These are phyloP conservation scores for Harrya chromipes DNA, from an alignment of 768 basidiomycete genomes.

Conservation along the genomic window DNA sequence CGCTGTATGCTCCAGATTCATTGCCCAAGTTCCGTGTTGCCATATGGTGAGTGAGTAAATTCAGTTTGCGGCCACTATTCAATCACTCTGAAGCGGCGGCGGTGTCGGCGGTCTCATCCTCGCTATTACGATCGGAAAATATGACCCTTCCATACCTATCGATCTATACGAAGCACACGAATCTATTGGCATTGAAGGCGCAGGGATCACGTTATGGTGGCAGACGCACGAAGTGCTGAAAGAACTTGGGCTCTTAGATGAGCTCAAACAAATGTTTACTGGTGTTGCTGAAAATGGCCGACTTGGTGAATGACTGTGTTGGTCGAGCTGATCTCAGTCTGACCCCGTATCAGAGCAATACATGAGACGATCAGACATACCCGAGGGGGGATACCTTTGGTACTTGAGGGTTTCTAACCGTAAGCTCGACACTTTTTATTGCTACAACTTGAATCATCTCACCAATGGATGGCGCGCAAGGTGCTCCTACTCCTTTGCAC, in stretches of 20 bases:
- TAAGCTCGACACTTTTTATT: too few relatives aligned
- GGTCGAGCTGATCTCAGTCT: too few relatives aligned
- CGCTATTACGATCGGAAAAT: constrained; percentile 36
- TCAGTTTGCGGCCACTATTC: background rate
- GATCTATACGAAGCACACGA: constrained; percentile 47
- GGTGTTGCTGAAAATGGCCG: constrained; percentile 6
- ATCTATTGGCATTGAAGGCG: constrained; percentile 38
- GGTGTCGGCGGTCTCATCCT: constrained; percentile 46
- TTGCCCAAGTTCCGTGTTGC: constrained; percentile 17
- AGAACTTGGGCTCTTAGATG: constrained; percentile 41
- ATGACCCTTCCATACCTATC: constrained; percentile 32
- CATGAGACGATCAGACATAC: too few relatives aligned
- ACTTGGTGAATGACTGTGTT: constrained; percentile 7
- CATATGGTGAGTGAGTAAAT: constrained; percentile 15
- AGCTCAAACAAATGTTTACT: constrained; percentile 20
- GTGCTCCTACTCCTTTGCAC: constrained; percentile 13
- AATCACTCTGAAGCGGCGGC: constrained; percentile 27
- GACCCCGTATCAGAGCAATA: too few relatives aligned
- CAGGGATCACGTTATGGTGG: constrained; percentile 45
- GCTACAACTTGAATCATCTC: too few relatives aligned
- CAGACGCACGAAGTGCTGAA: constrained; percentile 45
- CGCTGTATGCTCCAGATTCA: background rate
- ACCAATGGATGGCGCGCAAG: background rate
- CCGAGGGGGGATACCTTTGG: too few relatives aligned
- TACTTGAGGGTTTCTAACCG: too few relatives aligned